These are phyloP conservation scores for Aspergillus phoenicis DNA, from an alignment of 2,329 filamentous ascomycete genomes.

Conservation along the genomic window DNA sequence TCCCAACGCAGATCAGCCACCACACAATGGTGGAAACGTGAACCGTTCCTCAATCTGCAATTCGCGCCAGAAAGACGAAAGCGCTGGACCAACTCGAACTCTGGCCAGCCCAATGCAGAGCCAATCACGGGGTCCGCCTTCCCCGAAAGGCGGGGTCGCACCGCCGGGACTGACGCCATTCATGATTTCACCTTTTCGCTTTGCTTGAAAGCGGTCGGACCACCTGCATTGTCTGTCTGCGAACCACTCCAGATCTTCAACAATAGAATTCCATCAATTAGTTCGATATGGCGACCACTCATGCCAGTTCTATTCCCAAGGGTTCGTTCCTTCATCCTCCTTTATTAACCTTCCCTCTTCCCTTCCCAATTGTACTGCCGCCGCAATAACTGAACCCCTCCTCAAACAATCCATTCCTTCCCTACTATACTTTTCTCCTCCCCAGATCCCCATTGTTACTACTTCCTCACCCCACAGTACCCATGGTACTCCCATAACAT, in stretches of 20 bases:
- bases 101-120: constrained; percentile 7
- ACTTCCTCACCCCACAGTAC: background rate
- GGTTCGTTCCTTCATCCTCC: background rate
- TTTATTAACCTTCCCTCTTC: too few species aligned
- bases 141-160: constrained; percentile 18
- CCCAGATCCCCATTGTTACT: constrained; percentile 1
- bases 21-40: background rate
- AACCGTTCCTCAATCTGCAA: background rate
- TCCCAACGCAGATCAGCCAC: background rate
- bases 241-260: background rate
- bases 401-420: too few species aligned
- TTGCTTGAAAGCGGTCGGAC: constrained; percentile 7
- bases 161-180: constrained; percentile 26
- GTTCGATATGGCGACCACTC: background rate
- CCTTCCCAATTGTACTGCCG: too few species aligned
- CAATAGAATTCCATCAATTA: background rate
- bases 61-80: background rate
- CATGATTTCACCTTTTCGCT: constrained; percentile 20
- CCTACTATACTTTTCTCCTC: background rate
- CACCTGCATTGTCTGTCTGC: background rate
- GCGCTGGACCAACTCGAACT: background rate
- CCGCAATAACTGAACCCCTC: too few species aligned
- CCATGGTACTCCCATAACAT: background rate
- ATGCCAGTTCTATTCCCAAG: background rate
- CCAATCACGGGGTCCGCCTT: constrained; percentile 17